Conservation (phyloP, 2,329 filamentous ascomycete species). For the Aspergillus vadensis region DNA sequence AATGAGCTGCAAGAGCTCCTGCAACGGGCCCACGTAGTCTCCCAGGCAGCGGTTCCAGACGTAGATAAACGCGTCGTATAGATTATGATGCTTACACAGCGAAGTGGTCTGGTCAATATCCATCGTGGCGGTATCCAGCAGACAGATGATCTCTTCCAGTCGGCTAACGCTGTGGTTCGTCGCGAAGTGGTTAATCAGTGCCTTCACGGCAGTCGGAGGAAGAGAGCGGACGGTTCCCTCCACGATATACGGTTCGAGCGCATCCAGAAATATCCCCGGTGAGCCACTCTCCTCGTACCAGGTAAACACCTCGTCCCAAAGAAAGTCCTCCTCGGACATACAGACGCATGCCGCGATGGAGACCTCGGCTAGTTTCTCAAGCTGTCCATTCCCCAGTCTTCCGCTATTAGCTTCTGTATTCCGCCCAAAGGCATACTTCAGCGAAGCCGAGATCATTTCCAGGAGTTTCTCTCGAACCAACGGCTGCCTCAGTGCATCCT, state of each 20-base stretch:
- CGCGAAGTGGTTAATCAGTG: conserved; percentile 79
- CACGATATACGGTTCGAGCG: conserved; percentile 83
- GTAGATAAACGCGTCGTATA: conserved; percentile 95
- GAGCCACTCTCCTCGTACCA: conserved; percentile 79
- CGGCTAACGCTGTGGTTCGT: conserved; percentile 71
- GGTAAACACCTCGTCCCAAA: conserved; percentile 89
- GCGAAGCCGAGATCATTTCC: conserved; percentile 89
- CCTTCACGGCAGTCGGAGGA: conserved; percentile 82
- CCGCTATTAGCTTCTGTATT: conserved; percentile 50
- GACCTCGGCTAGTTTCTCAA: conserved; percentile 76
- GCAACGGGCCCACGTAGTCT: conserved; percentile 88
- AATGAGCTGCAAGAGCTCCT: conserved; percentile 68
- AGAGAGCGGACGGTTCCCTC: conserved; percentile 72
- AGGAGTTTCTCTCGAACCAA: conserved; percentile 87
- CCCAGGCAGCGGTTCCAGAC: conserved; percentile 90
- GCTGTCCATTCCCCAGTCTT: conserved; percentile 60
- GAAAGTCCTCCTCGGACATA: conserved; percentile 75
- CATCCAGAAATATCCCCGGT: conserved; percentile 79
- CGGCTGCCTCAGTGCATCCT: conserved; percentile 70
- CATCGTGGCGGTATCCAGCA: conserved; percentile 84
- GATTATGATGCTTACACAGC: conserved; percentile 84
- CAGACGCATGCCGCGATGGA: conserved; percentile 82
- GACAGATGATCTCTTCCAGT: conserved; percentile 91
- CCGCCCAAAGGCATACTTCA: conserved; percentile 83
- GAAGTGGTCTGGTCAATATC: conserved; percentile 91